Conservation (phyloP, 2,329 filamentous ascomycete genomes). For the Xylaria hypoxylon region DNA sequence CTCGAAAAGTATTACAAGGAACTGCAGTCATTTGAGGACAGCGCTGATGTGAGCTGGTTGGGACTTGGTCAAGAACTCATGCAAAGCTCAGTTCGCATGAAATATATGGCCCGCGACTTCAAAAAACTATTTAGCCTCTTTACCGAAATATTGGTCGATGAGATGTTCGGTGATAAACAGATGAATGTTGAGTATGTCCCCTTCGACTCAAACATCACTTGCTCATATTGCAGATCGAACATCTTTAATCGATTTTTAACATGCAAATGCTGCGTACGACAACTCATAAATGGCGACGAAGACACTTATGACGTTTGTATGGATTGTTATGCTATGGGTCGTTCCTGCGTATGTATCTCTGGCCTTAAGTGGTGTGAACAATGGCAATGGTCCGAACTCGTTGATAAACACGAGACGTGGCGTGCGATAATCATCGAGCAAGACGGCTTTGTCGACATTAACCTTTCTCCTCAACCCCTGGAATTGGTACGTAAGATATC, state of each 20-base stretch:
- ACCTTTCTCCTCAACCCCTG: slow-evolving; percentile 76
- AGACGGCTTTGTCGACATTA: slow-evolving; percentile 73
- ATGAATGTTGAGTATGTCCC: slow-evolving; percentile 78
- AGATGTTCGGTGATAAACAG: slow-evolving; percentile 82
- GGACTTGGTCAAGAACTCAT: slow-evolving; percentile 60
- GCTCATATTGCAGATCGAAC: slow-evolving; percentile 94
- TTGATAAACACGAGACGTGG: slow-evolving; percentile 84
- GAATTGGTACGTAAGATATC: slow-evolving; percentile 74
- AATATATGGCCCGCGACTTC: slow-evolving; percentile 85
- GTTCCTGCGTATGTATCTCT: slow-evolving; percentile 90
- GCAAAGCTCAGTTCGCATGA: slow-evolving; percentile 62
- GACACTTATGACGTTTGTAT: slow-evolving; percentile 97
- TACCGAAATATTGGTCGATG: slow-evolving; percentile 82
- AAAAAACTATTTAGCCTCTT: slow-evolving; percentile 82
- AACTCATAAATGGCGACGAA: slow-evolving; percentile 73
- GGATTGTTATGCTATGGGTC: slow-evolving; percentile 98
- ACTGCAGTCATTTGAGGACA: slow-evolving; percentile 65
- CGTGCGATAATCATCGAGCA: slow-evolving; percentile 80
- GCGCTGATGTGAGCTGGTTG: slow-evolving; percentile 59
- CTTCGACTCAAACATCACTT: slow-evolving; percentile 92
- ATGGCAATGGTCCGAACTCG: slow-evolving; percentile 84
- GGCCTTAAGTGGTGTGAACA: slow-evolving; percentile 92
- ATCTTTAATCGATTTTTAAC: slow-evolving; percentile 98
- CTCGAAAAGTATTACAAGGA: slow-evolving; percentile 80
- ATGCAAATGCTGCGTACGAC: slow-evolving; percentile 83